Evolutionary conservation across 768 basidiomycete genomes (phyloP), one percentile per base, ranked within the genome.

Genomic region (Lentinus tigrinus): DNA sequence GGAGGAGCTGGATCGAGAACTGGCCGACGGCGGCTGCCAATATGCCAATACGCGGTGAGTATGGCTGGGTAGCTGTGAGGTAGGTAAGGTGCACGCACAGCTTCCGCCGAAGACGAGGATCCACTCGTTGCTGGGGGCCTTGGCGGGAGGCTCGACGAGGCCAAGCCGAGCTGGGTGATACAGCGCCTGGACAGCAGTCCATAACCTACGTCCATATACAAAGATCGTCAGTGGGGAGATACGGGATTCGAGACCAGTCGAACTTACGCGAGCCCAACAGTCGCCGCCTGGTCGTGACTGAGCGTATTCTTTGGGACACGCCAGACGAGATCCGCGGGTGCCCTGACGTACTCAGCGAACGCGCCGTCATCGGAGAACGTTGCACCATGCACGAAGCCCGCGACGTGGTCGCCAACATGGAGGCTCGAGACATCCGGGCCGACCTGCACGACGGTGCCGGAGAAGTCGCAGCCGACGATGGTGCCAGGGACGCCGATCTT

Each of bases 1-100:
- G 73, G 2, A 76, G 74, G 16, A 81, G 71, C 60, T 78, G 75
- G 17, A 81, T 69, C 0, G 76, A 75, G 56, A 64, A 72, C 27
- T 67, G 65, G 0, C 76, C 75, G n/a, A 73, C 71, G 27, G 60
- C 54, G 21, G 60, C 50, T 64, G 26, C 31, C 6, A n/a, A n/a
- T n/a, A n/a, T n/a, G n/a, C n/a, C n/a, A n/a, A 16, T 16, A 31
- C 3, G 11, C 17, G 3, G 27, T 58, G 4, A 57, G 56, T 11
- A 21, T 1, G 16, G 8, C 5, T 13, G 16, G 4, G 9, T 4
- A 23, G n/a, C n/a, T n/a, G n/a, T n/a, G 17, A 37, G 42, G 4
- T 7, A 21, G 9, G 26, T 11, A 31, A 31, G 3, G 11, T 1
- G 7, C 6, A 38, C 57, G 44, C 9, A 65, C 64, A 52, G 52